A percentile compares a stretch with the other conserved stretches of the same genome.
These are phyloP conservation scores for Penicillium antarcticum DNA, from an alignment of 495 filamentous ascomycete species.

Conservation along the genomic window DNA sequence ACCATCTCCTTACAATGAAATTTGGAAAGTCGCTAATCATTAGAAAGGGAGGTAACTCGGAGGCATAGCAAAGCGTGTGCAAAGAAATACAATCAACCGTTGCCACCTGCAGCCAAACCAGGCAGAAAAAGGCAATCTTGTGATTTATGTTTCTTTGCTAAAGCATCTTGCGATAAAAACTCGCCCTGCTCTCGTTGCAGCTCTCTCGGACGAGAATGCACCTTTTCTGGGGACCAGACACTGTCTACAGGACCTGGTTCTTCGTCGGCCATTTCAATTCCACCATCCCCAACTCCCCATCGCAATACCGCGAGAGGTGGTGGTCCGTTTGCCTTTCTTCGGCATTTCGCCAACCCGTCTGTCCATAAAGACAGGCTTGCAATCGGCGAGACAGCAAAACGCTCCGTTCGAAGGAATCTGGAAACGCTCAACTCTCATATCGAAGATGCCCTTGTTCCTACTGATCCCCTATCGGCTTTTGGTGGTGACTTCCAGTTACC, in stretches of 20 bases:
- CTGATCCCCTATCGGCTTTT: conserved; percentile 14
- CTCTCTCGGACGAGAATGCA: conserved; percentile 23
- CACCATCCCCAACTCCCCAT: conserved; percentile 60
- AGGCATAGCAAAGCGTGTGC: conserved; percentile 35
- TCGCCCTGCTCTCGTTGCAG: conserved; percentile 30
- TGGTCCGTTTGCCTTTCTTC: conserved; percentile 30
- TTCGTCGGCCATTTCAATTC: conserved; percentile 5
- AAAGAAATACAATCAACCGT: conserved; percentile 31
- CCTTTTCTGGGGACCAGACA: conserved; percentile 9
- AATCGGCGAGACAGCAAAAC: conserved; percentile 35
- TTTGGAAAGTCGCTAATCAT: neutral
- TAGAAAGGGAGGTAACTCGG: conserved; percentile 33
- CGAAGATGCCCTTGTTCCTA: conserved; percentile 29
- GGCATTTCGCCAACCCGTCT: conserved; percentile 32
- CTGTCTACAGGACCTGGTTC: neutral
- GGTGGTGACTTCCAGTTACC: conserved; percentile 9
- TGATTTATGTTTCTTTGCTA: conserved; percentile 29
- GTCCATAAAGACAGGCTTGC: conserved; percentile 32
- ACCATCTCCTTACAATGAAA: neutral
- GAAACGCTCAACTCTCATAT: conserved; percentile 30
- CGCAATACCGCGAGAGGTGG: conserved; percentile 38
- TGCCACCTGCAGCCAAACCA: conserved; percentile 26
- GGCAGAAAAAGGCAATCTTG: conserved; percentile 36
- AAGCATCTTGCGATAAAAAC: conserved; percentile 29
- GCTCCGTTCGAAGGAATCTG: conserved; percentile 30